phyloP scores from a whole-genome alignment of 2,329 filamentous ascomycete species.

The Aspergillus sp. region DNA sequence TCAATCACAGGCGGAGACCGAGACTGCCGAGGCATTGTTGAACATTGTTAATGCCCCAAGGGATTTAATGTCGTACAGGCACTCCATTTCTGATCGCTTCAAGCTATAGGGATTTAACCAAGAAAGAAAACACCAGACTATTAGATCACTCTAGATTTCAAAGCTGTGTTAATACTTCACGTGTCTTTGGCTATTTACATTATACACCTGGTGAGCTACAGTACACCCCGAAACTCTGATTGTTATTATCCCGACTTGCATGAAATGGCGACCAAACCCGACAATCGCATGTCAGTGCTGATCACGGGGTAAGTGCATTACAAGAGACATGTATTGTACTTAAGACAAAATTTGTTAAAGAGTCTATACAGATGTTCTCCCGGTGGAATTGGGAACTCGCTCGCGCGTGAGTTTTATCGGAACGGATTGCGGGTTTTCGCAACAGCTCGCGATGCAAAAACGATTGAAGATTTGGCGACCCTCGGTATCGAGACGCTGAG shows the following conservation, averaged over 20 bases:
- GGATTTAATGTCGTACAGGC: too few species aligned
- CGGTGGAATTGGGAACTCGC: constrained; percentile 55
- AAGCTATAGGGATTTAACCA: too few species aligned
- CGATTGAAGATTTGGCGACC: constrained; percentile 46
- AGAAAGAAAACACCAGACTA: too few species aligned
- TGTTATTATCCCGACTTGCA: neutral
- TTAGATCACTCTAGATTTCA: too few species aligned
- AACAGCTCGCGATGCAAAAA: constrained; percentile 49
- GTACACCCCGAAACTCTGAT: neutral
- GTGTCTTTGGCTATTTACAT: too few species aligned
- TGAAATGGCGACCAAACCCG: constrained; percentile 19
- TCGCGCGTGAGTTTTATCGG: constrained; percentile 53
- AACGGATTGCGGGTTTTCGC: constrained; percentile 53
- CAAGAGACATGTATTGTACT: neutral
- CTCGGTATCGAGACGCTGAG: constrained; percentile 51
- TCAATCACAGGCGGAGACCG: too few species aligned
- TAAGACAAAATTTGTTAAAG: neutral
- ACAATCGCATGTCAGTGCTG: constrained; percentile 34
- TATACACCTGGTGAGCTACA: too few species aligned
- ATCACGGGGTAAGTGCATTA: constrained; percentile 35
- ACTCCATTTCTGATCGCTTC: too few species aligned
- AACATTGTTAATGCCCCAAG: too few species aligned
- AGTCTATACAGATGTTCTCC: constrained; percentile 29
- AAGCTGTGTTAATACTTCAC: too few species aligned
- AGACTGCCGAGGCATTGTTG: too few species aligned